phyloP scores from a whole-genome alignment of 345 rosid species.

The thale cress (Arabidopsis thaliana) region TAIR10.1 NC_003071.7:19343001-19343500 shows the following conservation, averaged over 20 bases:
- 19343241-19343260: constrained; percentile 56
- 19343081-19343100: constrained; percentile 62
- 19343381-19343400: constrained; percentile 87
- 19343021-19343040: constrained; percentile 20
- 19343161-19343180: constrained; percentile 78
- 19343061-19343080: neutral
- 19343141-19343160: constrained; percentile 91
- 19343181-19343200: constrained; percentile 64
- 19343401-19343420: constrained; percentile 87
- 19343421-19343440: constrained; percentile 86
- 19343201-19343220: neutral
- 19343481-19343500: constrained; percentile 95
- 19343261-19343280: constrained; percentile 80
- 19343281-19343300: constrained; percentile 86
- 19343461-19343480: constrained; percentile 87
- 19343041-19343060: constrained; percentile 10
- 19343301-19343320: constrained; percentile 57
- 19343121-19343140: constrained; percentile 88
- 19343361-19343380: neutral
- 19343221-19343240: neutral
- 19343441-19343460: constrained; percentile 82
- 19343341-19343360: constrained; percentile 9
- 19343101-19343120: constrained; percentile 77
- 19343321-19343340: neutral
- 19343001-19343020: constrained; percentile 77